Percentiles rank a stretch among this genome's conserved stretches.
These are phyloP conservation scores for Syzygium aqueum DNA, from an alignment of 345 rosid genomes.

Conservation along the genomic window DNA sequence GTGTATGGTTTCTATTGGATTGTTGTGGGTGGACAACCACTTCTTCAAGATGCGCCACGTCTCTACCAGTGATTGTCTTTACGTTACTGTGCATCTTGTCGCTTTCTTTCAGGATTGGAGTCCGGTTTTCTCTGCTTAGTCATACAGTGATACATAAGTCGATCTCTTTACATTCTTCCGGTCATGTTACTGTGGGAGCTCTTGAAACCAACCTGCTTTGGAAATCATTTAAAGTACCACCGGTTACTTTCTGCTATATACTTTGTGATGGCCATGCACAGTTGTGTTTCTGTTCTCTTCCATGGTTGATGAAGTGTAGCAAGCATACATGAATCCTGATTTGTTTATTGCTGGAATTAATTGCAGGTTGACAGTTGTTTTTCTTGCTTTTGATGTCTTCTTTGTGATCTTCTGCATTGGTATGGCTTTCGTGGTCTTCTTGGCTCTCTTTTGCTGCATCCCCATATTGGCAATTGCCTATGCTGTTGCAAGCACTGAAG, in stretches of 20 bases:
- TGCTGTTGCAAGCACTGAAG: slow-evolving; percentile 35
- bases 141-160: not conserved
- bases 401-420: slow-evolving; percentile 49
- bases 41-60: slow-evolving; percentile 27
- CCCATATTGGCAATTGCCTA: slow-evolving; percentile 53
- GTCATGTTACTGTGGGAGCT: not conserved
- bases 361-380: slow-evolving; percentile 59
- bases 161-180: not conserved
- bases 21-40: slow-evolving; percentile 26
- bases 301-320: not conserved
- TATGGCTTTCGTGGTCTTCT: slow-evolving; percentile 43
- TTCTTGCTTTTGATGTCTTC: slow-evolving; percentile 60
- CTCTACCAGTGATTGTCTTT: slow-evolving; percentile 28
- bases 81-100: not conserved
- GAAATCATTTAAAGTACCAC: not conserved
- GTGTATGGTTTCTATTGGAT: slow-evolving; percentile 43
- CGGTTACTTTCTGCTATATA: not conserved
- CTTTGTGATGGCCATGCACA: not conserved
- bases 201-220: not conserved
- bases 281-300: not conserved
- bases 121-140: not conserved
- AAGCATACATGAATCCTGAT: not conserved
- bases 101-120: not conserved
- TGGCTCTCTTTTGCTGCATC: slow-evolving; percentile 49
- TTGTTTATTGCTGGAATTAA: not conserved